Percentiles rank a stretch among this genome's conserved stretches.
These are phyloP conservation scores for Vitis cinerea DNA, from an alignment of 164 flowering plant species.

Conservation along the genomic window DNA sequence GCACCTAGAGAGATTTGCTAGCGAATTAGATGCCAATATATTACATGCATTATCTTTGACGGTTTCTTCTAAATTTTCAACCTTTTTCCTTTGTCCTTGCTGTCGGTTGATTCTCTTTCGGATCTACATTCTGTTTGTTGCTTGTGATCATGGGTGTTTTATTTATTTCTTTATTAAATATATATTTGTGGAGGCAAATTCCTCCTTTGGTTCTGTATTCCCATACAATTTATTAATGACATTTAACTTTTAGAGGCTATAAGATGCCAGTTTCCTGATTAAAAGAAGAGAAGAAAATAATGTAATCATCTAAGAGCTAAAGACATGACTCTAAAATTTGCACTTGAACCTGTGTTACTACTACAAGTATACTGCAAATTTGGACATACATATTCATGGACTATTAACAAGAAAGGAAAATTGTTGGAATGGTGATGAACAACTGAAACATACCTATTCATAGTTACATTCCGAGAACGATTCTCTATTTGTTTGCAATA, in stretches of 20 bases:
- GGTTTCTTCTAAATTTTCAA: background rate
- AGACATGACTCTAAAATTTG: background rate
- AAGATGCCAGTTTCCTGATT: too few species aligned
- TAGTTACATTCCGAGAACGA: slow-evolving; percentile 36
- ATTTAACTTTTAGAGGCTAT: too few species aligned
- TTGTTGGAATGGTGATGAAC: background rate
- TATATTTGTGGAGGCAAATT: too few species aligned
- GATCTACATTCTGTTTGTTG: too few species aligned
- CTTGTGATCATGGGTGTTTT: too few species aligned
- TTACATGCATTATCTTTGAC: background rate
- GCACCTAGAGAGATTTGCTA: background rate
- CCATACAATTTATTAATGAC: too few species aligned
- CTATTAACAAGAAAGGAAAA: background rate
- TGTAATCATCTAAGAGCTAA: too few species aligned
- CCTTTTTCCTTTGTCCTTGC: background rate
- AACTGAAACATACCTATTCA: slow-evolving; percentile 33
- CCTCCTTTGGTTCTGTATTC: too few species aligned
- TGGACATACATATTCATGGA: background rate
- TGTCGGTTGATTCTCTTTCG: background rate
- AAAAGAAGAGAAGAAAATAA: too few species aligned
- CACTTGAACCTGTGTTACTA: background rate
- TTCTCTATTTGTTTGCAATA: slow-evolving; percentile 45
- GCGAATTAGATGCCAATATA: background rate
- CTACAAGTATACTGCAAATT: too few species aligned
- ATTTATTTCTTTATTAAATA: too few species aligned